phyloP scores from a whole-genome alignment of 2,329 filamentous ascomycete genomes.

The Aspergillus clavatus region DNA sequence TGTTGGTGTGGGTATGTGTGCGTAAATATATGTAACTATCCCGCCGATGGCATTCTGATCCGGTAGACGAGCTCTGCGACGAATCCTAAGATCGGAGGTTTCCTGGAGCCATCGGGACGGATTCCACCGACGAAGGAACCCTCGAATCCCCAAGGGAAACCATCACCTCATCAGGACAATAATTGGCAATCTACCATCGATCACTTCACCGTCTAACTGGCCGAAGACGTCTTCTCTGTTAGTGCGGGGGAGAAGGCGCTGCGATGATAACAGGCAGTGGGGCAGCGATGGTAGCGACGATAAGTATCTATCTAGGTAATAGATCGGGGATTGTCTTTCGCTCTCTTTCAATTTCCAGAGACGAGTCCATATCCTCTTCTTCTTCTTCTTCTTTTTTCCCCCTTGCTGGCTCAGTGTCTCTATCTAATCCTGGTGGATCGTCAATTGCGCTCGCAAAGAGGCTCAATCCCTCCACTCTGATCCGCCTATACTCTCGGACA shows the following conservation, averaged over 20 bases:
- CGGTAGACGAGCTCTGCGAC: no score
- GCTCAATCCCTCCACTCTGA: neutral
- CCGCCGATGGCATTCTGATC: no score
- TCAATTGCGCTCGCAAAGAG: neutral
- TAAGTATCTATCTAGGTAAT: no score
- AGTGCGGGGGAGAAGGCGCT: neutral
- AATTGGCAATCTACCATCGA: no score
- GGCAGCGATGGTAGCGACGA: neutral
- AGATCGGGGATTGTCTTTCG: no score
- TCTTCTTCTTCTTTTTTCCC: neutral
- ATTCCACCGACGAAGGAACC: neutral
- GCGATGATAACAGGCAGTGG: neutral
- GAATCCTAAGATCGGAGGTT: neutral
- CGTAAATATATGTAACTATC: no score
- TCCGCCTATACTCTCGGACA: neutral
- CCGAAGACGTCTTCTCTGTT: no score
- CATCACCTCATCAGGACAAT: neutral
- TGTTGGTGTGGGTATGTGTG: no score
- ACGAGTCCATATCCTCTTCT: neutral
- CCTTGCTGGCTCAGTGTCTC: neutral
- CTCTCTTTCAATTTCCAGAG: no score
- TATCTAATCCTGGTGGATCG: neutral
- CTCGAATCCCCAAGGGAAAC: no score
- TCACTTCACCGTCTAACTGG: no score
- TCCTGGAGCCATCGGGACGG: neutral